Conservation (phyloP, 257 asterid genomes). For the Lantana camara region DNA sequence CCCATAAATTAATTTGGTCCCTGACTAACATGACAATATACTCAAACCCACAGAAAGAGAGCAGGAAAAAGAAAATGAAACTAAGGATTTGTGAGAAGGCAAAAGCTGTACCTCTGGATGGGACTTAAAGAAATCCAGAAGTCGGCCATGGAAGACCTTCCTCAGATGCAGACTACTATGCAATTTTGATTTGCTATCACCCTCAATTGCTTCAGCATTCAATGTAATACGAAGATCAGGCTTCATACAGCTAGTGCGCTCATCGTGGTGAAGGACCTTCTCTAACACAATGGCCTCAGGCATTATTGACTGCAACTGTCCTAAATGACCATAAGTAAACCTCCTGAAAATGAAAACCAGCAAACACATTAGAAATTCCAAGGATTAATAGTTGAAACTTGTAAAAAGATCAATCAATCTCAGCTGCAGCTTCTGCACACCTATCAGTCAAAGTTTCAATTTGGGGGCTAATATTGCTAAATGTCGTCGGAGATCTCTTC, state of each 20-base stretch:
- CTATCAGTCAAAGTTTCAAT: conserved; percentile 72
- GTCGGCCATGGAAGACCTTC: conserved; percentile 60
- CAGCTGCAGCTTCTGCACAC: conserved; percentile 35
- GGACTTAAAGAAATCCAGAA: conserved; percentile 57
- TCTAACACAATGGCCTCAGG: conserved; percentile 77
- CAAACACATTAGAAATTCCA: background rate
- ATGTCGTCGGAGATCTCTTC: conserved; percentile 55
- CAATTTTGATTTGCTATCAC: conserved; percentile 41
- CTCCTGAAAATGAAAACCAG: conserved; percentile 52
- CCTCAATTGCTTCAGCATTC: conserved; percentile 41
- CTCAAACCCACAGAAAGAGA: background rate
- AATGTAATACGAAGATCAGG: conserved; percentile 54
- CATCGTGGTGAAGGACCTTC: conserved; percentile 64
- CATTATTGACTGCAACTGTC: conserved; percentile 76
- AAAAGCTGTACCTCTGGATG: conserved; percentile 69
- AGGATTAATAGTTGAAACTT: background rate
- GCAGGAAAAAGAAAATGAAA: background rate
- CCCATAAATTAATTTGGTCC: background rate
- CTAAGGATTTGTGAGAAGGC: background rate
- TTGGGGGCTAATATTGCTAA: conserved; percentile 62
- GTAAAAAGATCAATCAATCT: background rate
- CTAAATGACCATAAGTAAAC: conserved; percentile 68
- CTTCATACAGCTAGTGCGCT: conserved; percentile 70
- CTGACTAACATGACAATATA: background rate
- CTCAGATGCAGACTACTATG: conserved; percentile 49